Conservation (phyloP, 768 basidiomycete genomes). For the Termitomyces sp. region DNA sequence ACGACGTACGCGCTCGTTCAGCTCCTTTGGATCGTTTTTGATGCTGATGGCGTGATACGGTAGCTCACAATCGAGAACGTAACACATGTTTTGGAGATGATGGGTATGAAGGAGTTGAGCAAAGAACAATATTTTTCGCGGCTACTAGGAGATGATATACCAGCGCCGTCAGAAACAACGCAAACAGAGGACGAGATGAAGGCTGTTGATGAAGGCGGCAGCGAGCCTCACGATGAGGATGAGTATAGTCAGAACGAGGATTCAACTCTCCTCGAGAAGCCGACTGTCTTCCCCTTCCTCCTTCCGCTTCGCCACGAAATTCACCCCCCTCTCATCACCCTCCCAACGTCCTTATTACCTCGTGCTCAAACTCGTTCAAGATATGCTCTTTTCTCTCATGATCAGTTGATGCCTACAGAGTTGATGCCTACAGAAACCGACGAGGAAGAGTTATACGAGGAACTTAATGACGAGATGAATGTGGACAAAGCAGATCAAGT, state of each 20-base stretch:
- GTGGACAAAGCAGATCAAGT: constrained; percentile 35
- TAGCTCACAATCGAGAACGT: constrained; percentile 46
- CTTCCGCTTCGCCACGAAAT: constrained; percentile 24
- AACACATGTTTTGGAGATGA: constrained; percentile 44
- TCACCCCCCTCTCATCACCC: constrained; percentile 20
- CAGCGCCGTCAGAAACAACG: background rate
- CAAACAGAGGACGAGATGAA: constrained; percentile 8
- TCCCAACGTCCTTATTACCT: constrained; percentile 14
- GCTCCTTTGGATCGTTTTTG: background rate
- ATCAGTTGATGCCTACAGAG: constrained; percentile 20
- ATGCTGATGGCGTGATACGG: background rate
- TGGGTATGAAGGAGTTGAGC: constrained; percentile 36
- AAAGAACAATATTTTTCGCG: constrained; percentile 40
- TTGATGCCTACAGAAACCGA: constrained; percentile 24
- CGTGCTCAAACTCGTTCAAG: background rate
- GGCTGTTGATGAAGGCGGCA: background rate
- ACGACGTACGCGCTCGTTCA: constrained; percentile 31
- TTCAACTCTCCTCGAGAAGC: constrained; percentile 5
- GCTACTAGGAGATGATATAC: constrained; percentile 21
- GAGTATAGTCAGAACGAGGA: constrained; percentile 9
- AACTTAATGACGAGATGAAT: constrained; percentile 40
- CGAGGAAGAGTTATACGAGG: constrained; percentile 24
- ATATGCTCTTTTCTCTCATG: constrained; percentile 3
- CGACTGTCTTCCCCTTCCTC: constrained; percentile 11
- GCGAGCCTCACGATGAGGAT: constrained; percentile 7